A percentile compares a stretch with the other conserved stretches of the same genome.
phyloP scores from a whole-genome alignment of 441 rosid species.

The Capsella rubella region DNA sequence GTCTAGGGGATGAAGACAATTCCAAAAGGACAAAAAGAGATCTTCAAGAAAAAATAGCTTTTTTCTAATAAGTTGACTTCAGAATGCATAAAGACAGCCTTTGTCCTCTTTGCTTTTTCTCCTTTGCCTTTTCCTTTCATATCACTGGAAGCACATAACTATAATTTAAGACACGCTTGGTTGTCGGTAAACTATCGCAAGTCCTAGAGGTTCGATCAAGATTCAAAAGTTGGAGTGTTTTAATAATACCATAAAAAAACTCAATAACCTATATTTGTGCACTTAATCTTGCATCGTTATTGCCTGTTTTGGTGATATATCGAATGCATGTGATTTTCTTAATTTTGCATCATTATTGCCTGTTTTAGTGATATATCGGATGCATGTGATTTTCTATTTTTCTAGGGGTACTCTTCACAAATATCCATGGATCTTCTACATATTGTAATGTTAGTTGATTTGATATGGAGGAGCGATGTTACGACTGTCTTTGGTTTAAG shows the following conservation, averaged over 20 bases:
- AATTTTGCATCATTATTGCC: neutral
- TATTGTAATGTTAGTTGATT: neutral
- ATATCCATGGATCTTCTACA: neutral
- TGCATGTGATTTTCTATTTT: neutral
- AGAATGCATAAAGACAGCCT: conserved; percentile 34
- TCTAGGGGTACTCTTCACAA: neutral
- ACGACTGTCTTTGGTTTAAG: neutral
- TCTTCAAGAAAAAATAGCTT: neutral
- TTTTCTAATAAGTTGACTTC: conserved; percentile 32
- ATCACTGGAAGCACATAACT: neutral
- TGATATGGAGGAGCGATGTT: neutral
- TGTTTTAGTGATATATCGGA: neutral
- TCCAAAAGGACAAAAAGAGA: conserved; percentile 31
- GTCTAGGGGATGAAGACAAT: conserved; percentile 25
- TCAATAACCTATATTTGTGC: neutral
- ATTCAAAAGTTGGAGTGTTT: neutral
- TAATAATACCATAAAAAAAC: neutral
- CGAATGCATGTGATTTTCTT: neutral
- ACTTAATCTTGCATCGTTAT: neutral
- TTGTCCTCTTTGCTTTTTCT: conserved; percentile 23
- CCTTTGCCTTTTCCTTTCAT: neutral
- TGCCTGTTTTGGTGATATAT: neutral
- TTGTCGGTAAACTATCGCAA: conserved; percentile 1
- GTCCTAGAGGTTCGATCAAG: neutral
- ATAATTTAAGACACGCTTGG: neutral